These are phyloP conservation scores for Vaccinium corymbosum DNA, from an alignment of 148 eudicot species.

Conservation along the genomic window DNA sequence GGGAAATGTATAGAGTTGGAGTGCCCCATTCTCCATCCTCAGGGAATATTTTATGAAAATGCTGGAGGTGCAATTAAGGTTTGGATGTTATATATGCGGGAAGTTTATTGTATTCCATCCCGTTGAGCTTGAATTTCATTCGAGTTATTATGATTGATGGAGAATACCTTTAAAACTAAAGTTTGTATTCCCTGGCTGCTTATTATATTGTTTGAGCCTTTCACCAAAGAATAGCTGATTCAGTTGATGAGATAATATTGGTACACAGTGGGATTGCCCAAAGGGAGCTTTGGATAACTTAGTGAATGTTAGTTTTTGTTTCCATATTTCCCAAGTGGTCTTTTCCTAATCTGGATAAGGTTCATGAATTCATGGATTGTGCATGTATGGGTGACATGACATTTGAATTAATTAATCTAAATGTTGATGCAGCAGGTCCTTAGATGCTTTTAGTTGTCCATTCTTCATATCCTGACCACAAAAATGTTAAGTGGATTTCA, in stretches of 20 bases:
- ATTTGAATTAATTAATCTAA: neutral
- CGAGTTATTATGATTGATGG: slow-evolving; percentile 1
- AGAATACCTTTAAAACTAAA: neutral
- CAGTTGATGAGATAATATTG: neutral
- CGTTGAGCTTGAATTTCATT: neutral
- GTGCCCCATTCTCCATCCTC: neutral
- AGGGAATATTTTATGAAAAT: neutral
- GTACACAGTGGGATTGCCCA: neutral
- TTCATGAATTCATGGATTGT: neutral
- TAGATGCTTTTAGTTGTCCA: neutral
- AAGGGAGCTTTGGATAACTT: neutral
- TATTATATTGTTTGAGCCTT: neutral
- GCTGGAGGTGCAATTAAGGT: slow-evolving; percentile 9
- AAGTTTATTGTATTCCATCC: neutral
- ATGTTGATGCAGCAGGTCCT: neutral
- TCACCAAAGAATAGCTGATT: neutral
- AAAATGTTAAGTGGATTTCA: neutral
- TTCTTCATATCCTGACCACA: neutral
- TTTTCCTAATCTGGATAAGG: neutral
- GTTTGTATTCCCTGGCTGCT: neutral
- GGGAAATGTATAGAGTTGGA: neutral
- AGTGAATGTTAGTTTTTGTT: neutral
- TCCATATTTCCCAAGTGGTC: neutral
- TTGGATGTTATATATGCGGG: neutral
- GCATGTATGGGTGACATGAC: neutral